Percentiles rank a stretch among this genome's conserved stretches.
Evolutionary conservation across 2,329 filamentous ascomycete genomes (phyloP).

Genomic region (Ophiostoma sp.): DNA sequence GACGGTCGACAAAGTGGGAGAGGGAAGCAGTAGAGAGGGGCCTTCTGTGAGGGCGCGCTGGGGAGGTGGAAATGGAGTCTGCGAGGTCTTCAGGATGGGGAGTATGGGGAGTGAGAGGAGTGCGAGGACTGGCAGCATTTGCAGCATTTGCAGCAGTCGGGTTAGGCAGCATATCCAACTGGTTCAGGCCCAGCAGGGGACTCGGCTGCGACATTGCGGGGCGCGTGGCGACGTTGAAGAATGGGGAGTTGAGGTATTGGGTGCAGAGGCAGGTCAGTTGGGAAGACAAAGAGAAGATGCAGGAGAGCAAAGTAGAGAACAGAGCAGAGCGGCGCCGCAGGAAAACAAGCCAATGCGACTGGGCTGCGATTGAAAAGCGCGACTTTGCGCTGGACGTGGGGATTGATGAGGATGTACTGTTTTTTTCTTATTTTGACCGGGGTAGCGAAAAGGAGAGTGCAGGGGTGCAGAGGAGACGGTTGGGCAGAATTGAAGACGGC

Average conservation of each 20-base stretch:
- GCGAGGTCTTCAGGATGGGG: background rate
- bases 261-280: background rate
- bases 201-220: conserved; percentile 15
- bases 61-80: background rate
- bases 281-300: background rate
- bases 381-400: conserved; percentile 10
- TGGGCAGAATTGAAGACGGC: background rate
- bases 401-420: conserved; percentile 8
- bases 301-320: background rate
- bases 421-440: conserved; percentile 9
- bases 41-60: background rate
- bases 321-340: background rate
- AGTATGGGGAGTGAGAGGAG: background rate
- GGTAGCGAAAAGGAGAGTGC: conserved; percentile 6
- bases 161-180: background rate
- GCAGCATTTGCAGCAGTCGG: background rate
- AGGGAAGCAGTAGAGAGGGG: background rate
- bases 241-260: background rate
- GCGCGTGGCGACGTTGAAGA: conserved; percentile 12
- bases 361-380: conserved; percentile 2
- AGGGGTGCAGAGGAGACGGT: background rate
- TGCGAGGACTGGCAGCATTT: background rate
- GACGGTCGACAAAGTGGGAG: background rate
- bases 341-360: background rate
- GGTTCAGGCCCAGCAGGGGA: conserved; percentile 3